Percentiles rank a stretch among this genome's conserved stretches.
These are phyloP conservation scores for Rhexocercosporidium sp. DNA, from an alignment of 2,329 filamentous ascomycete genomes.

Conservation along the genomic window DNA sequence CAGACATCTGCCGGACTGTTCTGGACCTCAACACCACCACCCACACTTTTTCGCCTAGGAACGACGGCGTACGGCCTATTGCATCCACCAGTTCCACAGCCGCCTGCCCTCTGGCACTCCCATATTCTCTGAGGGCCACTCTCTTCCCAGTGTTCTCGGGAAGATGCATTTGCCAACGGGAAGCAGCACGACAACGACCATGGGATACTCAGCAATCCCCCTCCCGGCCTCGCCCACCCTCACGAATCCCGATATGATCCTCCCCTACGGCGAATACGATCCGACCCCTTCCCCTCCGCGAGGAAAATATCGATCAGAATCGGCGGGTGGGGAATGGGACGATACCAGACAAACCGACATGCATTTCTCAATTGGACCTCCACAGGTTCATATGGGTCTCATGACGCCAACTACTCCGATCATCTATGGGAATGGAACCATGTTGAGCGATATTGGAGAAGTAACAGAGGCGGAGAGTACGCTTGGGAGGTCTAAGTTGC, in stretches of 20 bases:
- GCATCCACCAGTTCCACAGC: constrained; percentile 9
- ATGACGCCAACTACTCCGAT: constrained; percentile 64
- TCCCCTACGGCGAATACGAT: constrained; percentile 73
- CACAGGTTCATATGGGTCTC: constrained; percentile 50
- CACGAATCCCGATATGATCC: constrained; percentile 93
- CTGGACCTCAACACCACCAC: constrained; percentile 8
- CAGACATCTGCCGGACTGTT: constrained; percentile 7
- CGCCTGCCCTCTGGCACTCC: constrained; percentile 3
- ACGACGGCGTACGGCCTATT: constrained; percentile 3
- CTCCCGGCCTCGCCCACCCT: constrained; percentile 80
- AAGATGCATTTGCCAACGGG: constrained; percentile 38
- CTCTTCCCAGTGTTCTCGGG: constrained; percentile 23
- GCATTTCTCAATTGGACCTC: constrained; percentile 43
- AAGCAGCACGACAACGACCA: constrained; percentile 32
- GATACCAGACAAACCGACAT: constrained; percentile 32
- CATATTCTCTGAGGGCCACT: constrained; percentile 13
- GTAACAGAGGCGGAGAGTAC: constrained; percentile 59
- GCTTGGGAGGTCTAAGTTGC: constrained; percentile 47
- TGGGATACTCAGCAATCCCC: constrained; percentile 47
- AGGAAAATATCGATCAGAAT: constrained; percentile 44
- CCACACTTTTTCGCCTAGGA: neutral
- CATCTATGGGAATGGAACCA: constrained; percentile 72
- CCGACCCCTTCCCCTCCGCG: constrained; percentile 53
- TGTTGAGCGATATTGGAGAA: constrained; percentile 69
- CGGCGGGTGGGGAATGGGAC: constrained; percentile 46